Evolutionary conservation across 352 stramenopile genomes (phyloP), one percentile per base, ranked within the genome.

Genomic region (Halophytophthora batemanensis): DNA sequence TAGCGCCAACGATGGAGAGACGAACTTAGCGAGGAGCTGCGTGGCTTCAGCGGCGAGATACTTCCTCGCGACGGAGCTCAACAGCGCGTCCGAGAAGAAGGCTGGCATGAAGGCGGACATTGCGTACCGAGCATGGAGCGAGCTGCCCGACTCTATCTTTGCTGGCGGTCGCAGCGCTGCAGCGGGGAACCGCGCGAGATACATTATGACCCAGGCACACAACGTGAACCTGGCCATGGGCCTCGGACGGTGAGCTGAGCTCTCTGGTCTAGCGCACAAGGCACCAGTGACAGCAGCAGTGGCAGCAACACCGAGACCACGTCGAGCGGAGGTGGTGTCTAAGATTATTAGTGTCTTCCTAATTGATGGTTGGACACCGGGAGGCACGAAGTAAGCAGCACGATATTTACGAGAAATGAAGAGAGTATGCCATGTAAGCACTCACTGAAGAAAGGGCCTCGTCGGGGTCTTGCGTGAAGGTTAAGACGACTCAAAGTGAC

Each of bases 41-140:
- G 73, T 88, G 13, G 73, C 65, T 0, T 81, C 78, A 2, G 77
- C 81, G 10, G 76, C 80, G 3, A 69, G 79, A 31, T 95, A 93
- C 42, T 95, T 95, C 45, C 68, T 83, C 12, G 85, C 78, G 2
- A 95, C 85, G 8, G 82, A 93, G 53, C 56, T 95, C 11, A 52
- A 64, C 31, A 71, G 64, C 19, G 81, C 67, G 13, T 22, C 59
- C 2, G 79, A 93, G 48, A 77, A 74, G 73, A 86, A 64, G 56
- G 40, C 43, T 44, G 69, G 52, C 44, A 93, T 90, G 82, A 49
- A 73, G 6, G 78, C 68, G 2, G 64, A 72, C 19, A 84, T 95
- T 23, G 53, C 50, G 8, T 90, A 87, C 47, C 38, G 54, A n/a
- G 65, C 64, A 29, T 95, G 85, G 85, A 76, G 87, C 28, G 63